Evolutionary conservation across 345 rosid species (phyloP).

Genomic region (Clarkia xantiana): DNA sequence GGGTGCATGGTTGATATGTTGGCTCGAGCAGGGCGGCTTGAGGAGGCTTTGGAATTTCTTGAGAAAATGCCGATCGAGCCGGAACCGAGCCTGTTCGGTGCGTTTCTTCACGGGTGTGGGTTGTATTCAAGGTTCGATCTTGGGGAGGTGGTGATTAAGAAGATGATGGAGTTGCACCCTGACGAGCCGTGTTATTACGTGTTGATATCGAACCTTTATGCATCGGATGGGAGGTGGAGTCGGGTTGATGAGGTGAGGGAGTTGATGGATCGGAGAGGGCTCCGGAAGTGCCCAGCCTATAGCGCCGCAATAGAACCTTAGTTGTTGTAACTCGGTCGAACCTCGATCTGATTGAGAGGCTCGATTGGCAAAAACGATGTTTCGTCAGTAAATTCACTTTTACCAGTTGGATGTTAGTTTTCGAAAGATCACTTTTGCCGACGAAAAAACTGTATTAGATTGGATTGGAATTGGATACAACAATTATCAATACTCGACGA

Average conservation of each 20-base stretch:
- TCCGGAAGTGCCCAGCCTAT: slow-evolving; percentile 42
- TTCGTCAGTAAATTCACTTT: too few relatives aligned
- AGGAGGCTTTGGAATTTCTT: slow-evolving; percentile 61
- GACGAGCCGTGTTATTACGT: slow-evolving; percentile 70
- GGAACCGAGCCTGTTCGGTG: slow-evolving; percentile 40
- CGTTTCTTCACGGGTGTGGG: slow-evolving; percentile 85
- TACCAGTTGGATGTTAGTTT: too few relatives aligned
- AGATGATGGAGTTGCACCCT: slow-evolving; percentile 51
- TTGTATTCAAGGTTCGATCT: slow-evolving; percentile 77
- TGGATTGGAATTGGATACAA: too few relatives aligned
- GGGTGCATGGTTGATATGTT: slow-evolving; percentile 71
- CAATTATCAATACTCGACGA: too few relatives aligned
- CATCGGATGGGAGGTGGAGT: slow-evolving; percentile 76
- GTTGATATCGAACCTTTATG: slow-evolving; percentile 59
- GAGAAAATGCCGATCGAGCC: slow-evolving; percentile 62
- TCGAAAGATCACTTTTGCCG: too few relatives aligned
- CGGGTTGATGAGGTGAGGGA: slow-evolving; percentile 48
- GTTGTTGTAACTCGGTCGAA: background rate
- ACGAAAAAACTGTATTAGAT: too few relatives aligned
- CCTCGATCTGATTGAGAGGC: too few relatives aligned
- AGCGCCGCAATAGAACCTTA: slow-evolving; percentile 21
- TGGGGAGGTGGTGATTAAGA: slow-evolving; percentile 49
- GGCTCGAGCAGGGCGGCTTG: slow-evolving; percentile 78
- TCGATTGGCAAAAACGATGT: too few relatives aligned
- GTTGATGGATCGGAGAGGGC: slow-evolving; percentile 52